Evolutionary conservation across 1,284 basidiomycete genomes (phyloP).

Genomic region (Ceratobasidium sp.): DNA sequence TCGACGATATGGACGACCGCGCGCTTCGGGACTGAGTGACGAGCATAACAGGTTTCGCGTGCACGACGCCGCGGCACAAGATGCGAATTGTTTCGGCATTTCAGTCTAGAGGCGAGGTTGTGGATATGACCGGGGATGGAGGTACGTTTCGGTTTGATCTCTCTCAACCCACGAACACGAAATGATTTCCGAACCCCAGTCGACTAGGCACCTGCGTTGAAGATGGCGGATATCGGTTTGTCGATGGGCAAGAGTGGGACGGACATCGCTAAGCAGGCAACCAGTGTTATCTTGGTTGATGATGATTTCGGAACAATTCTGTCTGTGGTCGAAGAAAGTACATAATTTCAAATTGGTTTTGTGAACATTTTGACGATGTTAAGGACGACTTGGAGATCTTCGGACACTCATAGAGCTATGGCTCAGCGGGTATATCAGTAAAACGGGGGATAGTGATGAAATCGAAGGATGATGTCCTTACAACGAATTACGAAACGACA

Average conservation of each 20-base stretch:
- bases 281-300: conserved; percentile 96
- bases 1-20: conserved; percentile 84
- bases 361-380: too few relatives aligned
- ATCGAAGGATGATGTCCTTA: too few relatives aligned
- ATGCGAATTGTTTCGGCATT: conserved; percentile 97
- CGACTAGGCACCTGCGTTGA: conserved; percentile 96
- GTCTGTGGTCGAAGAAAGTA: conserved; percentile 94
- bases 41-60: conserved; percentile 87
- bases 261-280: conserved; percentile 98
- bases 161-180: too few relatives aligned
- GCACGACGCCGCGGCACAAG: conserved; percentile 96
- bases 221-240: conserved; percentile 98
- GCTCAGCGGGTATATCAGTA: too few relatives aligned
- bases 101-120: conserved; percentile 87
- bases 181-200: conserved; percentile 65
- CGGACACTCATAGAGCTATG: too few relatives aligned
- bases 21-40: conserved; percentile 86
- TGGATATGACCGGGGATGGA: conserved; percentile 98
- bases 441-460: too few relatives aligned
- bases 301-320: conserved; percentile 97
- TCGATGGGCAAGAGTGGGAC: conserved; percentile 98
- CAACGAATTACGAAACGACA: too few relatives aligned
- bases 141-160: conserved; percentile 59
- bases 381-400: too few relatives aligned
- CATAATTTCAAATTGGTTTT: conserved; percentile 52